Evolutionary conservation across 768 basidiomycete species (phyloP), one percentile per base, ranked within the genome.

Genomic region (Tricholoma flavovirens): DNA sequence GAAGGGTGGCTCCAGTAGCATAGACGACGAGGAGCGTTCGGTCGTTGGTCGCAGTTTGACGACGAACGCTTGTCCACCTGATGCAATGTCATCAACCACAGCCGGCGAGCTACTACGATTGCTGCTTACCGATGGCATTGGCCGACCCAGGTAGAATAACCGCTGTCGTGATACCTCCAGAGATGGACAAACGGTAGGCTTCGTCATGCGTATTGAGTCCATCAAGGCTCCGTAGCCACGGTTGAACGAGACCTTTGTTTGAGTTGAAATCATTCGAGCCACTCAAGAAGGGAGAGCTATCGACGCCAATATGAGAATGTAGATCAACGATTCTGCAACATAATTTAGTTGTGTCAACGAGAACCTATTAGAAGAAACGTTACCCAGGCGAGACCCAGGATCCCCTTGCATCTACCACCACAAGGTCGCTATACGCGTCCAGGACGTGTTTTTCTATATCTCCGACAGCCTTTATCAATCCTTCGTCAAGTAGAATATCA

Each of bases 181-280:
- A 73, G 55, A 89, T 80, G 17, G 86, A 80, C 7, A 87, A 70
- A 29, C 67, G 71, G 67, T 86, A 90, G 0, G 88, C 77, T 14
- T 83, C 79, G 65, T 93, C 90, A 61, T 88, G 88, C 0, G 88
- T 90, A 64, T 93, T 90, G 53, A 93, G 75, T 0, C 80, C 89
- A 64, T 95, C 90, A 7, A 92, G 68, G 35, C 82, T 84, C 35
- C 89, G 78, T 9, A 93, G 75, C 85, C 85, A 88, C n/a, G 81
- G 82, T 36, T 72, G 72, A 3, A 73, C 67, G n/a, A 69, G 74
- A 9, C 71, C 76, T 48, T 82, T 77, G 35, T 67, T 15, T 14
- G 85, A 86, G 64, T 87, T 85, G 36, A 63, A 69, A 58, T 90
- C 89, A 0, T 56, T 48, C 1, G 82, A 73, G 24, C 83, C 78